Evolutionary conservation across 371 early-diverging fungal species (phyloP).

Genomic region (Actinomortierella wolfii): DNA sequence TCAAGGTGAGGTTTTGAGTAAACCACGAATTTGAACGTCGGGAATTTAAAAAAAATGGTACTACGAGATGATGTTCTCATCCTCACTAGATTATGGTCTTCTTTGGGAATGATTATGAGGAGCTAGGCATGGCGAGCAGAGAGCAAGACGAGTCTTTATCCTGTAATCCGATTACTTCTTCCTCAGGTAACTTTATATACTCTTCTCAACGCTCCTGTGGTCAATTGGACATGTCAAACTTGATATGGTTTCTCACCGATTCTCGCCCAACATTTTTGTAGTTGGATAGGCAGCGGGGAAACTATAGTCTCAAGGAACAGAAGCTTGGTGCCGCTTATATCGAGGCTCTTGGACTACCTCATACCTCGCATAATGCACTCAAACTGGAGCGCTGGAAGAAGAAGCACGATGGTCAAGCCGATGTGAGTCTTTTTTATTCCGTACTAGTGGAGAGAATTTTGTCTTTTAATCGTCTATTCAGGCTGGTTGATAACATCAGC

Average conservation of each 20-base stretch:
- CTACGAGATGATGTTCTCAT: background rate
- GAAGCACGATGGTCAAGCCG: constrained; percentile 43
- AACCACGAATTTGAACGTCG: too few relatives aligned
- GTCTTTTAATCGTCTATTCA: constrained; percentile 9
- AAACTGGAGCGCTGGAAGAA: constrained; percentile 64
- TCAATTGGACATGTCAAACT: background rate
- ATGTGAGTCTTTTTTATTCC: constrained; percentile 5
- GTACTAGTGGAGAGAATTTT: constrained; percentile 1
- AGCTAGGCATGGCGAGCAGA: constrained; percentile 52
- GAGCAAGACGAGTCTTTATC: constrained; percentile 55
- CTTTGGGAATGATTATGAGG: background rate
- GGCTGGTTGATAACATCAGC: constrained; percentile 18
- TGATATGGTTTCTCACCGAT: background rate
- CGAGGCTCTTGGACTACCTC: constrained; percentile 58
- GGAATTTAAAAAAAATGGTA: background rate
- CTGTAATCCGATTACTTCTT: constrained; percentile 68
- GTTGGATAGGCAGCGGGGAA: constrained; percentile 65
- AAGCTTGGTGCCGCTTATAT: constrained; percentile 67
- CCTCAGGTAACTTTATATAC: constrained; percentile 58
- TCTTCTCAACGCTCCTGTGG: background rate
- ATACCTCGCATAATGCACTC: constrained; percentile 56
- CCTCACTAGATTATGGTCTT: background rate
- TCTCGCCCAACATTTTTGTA: constrained; percentile 18
- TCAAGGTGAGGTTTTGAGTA: constrained; percentile 18
- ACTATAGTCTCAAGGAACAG: constrained; percentile 71